Percentiles rank a stretch among this genome's conserved stretches.
Evolutionary conservation across 805 yeast genomes (phyloP).

Genomic region (Saccharomycopsis microspora): DNA sequence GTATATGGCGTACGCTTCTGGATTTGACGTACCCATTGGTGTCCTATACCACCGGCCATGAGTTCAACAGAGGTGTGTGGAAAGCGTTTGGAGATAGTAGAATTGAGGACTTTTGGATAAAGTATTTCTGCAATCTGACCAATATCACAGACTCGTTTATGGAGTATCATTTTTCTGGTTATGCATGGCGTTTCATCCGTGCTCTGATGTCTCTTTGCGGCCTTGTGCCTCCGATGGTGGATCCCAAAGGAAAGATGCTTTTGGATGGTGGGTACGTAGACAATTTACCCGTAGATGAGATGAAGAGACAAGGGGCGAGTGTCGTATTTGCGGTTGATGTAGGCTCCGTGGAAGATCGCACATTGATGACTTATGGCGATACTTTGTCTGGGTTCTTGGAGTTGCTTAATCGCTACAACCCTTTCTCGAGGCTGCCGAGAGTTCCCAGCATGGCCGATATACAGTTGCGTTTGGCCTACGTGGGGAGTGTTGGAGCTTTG

Average conservation of each 20-base stretch:
- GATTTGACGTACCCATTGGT: constrained; percentile 92
- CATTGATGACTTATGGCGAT: constrained; percentile 87
- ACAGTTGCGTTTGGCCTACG: constrained; percentile 87
- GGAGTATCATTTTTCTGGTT: constrained; percentile 89
- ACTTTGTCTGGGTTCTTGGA: constrained; percentile 92
- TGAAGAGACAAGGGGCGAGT: constrained; percentile 82
- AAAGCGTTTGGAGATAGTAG: constrained; percentile 85
- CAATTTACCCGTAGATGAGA: constrained; percentile 83
- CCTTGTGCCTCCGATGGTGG: constrained; percentile 71
- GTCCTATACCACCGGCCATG: constrained; percentile 94
- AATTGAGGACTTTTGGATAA: constrained; percentile 94
- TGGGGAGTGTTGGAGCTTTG: constrained; percentile 86
- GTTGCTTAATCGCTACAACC: constrained; percentile 74
- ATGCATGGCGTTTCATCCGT: constrained; percentile 89
- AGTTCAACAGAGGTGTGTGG: constrained; percentile 96
- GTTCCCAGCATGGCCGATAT: constrained; percentile 93
- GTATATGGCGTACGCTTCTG: constrained; percentile 72
- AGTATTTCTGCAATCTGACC: constrained; percentile 81
- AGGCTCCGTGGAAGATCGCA: constrained; percentile 86
- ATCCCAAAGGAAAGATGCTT: constrained; percentile 85
- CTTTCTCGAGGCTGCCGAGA: constrained; percentile 77
- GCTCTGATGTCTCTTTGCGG: constrained; percentile 98
- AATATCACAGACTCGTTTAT: constrained; percentile 89
- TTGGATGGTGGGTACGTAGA: constrained; percentile 96
- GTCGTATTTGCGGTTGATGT: constrained; percentile 89